Evolutionary conservation across 2,329 filamentous ascomycete genomes (phyloP), one percentile per base, ranked within the genome.

Genomic region (Diaporthe sp.): DNA sequence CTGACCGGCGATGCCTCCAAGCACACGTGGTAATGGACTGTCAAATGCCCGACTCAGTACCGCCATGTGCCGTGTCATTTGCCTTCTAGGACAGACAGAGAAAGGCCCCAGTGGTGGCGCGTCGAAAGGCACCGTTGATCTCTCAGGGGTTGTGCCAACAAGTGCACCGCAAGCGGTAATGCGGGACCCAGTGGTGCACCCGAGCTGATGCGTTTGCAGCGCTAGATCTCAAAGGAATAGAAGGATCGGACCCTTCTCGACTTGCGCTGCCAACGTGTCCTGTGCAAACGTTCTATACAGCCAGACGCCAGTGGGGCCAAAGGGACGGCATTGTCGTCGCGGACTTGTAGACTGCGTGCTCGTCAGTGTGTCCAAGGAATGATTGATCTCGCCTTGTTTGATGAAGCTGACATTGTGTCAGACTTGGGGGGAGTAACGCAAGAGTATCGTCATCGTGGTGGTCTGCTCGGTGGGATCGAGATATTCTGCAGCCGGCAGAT

Each of bases 161-260:
- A 34, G 2, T 19, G 34, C 19, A 37, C 49, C 34, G 65, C 37
- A 69, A 69, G 10, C 34, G 65, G 49, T n/a, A 55, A 22, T 39
- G 65, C 49, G 65, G 65, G 46, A 42, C 46, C 34, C n/a, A 42
- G n/a, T 55, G 46, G 4, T 55, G 65, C 49, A 69, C 34, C 65
- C n/a, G 13, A 42, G 46, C n/a, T 31, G 49, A 39, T 39, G n/a
- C 15, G 10, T 22, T 55, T 15, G 15, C 13, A 15, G n/a, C 37
- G 15, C 25, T 53, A 39, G 49, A 69, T 69, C 65, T 42, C 49
- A 28, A 42, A 55, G 9, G 8, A 19, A 5, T 19, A 69, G 65
- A 31, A 25, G 22, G 49, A 69, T 69, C 65, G 65, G 25, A 31
- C 46, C 9, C 49, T 53, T 28, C 34, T 22, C 22, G 9, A n/a